Conservation (phyloP, 805 yeast species). For the Candida chauliodis region DNA sequence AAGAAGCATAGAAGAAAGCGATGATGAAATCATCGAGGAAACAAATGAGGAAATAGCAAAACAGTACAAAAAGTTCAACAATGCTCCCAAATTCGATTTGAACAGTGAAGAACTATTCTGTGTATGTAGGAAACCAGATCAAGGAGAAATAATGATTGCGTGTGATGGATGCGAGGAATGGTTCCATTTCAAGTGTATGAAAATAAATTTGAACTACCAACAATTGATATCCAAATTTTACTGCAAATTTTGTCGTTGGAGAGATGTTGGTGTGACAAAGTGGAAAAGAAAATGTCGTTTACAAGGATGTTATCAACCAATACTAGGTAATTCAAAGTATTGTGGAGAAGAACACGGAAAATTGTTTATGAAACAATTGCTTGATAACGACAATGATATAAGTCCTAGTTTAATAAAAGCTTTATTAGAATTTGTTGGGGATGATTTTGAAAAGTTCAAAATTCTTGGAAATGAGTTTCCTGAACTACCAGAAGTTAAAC, state of each 20-base stretch:
- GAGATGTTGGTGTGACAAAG: slow-evolving; percentile 46
- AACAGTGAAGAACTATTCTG: slow-evolving; percentile 70
- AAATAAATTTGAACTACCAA: slow-evolving; percentile 47
- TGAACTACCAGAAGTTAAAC: slow-evolving; percentile 28
- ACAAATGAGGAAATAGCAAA: slow-evolving; percentile 29
- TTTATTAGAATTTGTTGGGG: slow-evolving; percentile 20
- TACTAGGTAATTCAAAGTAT: slow-evolving; percentile 55
- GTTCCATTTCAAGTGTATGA: slow-evolving; percentile 84
- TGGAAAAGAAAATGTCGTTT: slow-evolving; percentile 81
- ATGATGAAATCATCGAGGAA: slow-evolving; percentile 19
- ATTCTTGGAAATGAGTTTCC: slow-evolving; percentile 41
- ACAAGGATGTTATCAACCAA: slow-evolving; percentile 53
- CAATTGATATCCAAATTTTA: slow-evolving; percentile 59
- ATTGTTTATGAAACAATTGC: slow-evolving; percentile 31
- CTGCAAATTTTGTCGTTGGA: slow-evolving; percentile 70
- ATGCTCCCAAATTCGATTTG: slow-evolving; percentile 39
- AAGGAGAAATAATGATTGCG: slow-evolving; percentile 79
- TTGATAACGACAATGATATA: slow-evolving; percentile 10
- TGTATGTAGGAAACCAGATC: slow-evolving; percentile 76
- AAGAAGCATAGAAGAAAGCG: background rate
- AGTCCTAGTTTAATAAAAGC: slow-evolving; percentile 19
- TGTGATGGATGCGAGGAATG: slow-evolving; percentile 96
- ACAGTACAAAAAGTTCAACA: slow-evolving; percentile 33
- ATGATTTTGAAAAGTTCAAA: slow-evolving; percentile 18
- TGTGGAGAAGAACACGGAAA: slow-evolving; percentile 73